Evolutionary conservation across 2,329 filamentous ascomycete genomes (phyloP).

Genomic region (Phoma sp.): DNA sequence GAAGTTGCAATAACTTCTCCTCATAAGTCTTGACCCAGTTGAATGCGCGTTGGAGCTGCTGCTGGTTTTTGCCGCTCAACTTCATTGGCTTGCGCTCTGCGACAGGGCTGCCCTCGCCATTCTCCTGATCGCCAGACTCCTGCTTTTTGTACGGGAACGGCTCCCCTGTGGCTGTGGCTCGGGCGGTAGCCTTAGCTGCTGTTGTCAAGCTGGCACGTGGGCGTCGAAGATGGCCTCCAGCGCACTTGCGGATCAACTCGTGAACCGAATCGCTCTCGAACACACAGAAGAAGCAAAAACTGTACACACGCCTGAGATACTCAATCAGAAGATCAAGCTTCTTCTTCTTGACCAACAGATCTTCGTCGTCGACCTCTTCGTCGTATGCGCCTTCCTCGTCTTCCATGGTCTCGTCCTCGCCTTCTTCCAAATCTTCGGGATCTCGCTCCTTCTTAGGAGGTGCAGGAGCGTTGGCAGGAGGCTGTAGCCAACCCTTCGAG

Average conservation of each 20-base stretch:
- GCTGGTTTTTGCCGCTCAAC: constrained; percentile 77
- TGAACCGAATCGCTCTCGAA: constrained; percentile 98
- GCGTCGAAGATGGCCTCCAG: constrained; percentile 93
- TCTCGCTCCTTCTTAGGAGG: constrained; percentile 66
- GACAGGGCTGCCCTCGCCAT: constrained; percentile 67
- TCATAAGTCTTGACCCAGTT: constrained; percentile 99
- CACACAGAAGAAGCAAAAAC: constrained; percentile 99
- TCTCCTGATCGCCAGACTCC: constrained; percentile 68
- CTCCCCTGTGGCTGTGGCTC: constrained; percentile 81
- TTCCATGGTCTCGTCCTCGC: constrained; percentile 67
- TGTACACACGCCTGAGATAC: constrained; percentile 94
- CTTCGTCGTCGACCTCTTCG: constrained; percentile 88
- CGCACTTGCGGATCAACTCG: constrained; percentile 93
- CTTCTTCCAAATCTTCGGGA: constrained; percentile 72
- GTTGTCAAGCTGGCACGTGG: constrained; percentile 85
- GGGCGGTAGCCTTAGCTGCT: constrained; percentile 81
- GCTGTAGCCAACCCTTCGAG: constrained; percentile 76
- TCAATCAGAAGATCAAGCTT: constrained; percentile 94
- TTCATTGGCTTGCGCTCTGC: constrained; percentile 74
- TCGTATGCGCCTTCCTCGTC: constrained; percentile 70
- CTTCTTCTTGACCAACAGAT: constrained; percentile 91
- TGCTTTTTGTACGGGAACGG: constrained; percentile 85
- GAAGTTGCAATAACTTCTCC: constrained; percentile 90
- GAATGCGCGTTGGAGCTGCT: constrained; percentile 91
- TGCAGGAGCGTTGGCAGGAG: constrained; percentile 60